Base-by-base conservation (phyloP, 208 protist species). In the Hexamita inflata region DNA sequence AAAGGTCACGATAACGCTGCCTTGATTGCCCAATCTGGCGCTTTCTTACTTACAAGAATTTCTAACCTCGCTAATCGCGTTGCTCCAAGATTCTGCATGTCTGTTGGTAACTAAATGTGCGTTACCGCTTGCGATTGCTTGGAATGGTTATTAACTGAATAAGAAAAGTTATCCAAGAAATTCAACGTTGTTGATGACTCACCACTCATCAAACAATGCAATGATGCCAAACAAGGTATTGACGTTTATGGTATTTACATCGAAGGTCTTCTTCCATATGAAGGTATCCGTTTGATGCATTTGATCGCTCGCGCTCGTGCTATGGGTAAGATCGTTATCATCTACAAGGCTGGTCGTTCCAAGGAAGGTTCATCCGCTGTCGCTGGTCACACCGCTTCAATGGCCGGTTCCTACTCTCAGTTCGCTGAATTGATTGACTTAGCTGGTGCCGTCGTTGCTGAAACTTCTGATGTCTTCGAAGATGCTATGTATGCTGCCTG, bases 71-170 rank as follows among this genome's bases (percentile, higher is more conserved):
- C 77, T 38, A 34, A 78, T 38, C 2, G 39, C 11, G 15, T 81
- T 0, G 19, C 7, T 19, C 80, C 80, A 9, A 42, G 15, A 4
- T 42, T 78, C 40, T 15, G 39, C 30, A 30, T 82, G 13, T 80
- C 80, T 58, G 78, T 81, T 67, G 80, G 80, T 59, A 82, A 82
- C 65, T 78, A 82, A 57, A 34, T 82, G 35, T 77, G 80, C 58
- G 24, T 82, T 0, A 78, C 77, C 0, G 77, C 61, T 0, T n/a
- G 28, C 59, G 80, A 82, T 38, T 81, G 78, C 73, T 30, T 82
- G 1, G 78, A 82, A n/a, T 60, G 81, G 15, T 58, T 77, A 0
- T n/a, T 82, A 24, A 7, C 45, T 35, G 28, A 30, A 26, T 0
- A 59, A 9, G 39, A 80, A 34, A 28, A 7, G 2, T 30, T 32